Base-by-base conservation (phyloP, 306 rosid species). In the Crotalaria pallida region DNA sequence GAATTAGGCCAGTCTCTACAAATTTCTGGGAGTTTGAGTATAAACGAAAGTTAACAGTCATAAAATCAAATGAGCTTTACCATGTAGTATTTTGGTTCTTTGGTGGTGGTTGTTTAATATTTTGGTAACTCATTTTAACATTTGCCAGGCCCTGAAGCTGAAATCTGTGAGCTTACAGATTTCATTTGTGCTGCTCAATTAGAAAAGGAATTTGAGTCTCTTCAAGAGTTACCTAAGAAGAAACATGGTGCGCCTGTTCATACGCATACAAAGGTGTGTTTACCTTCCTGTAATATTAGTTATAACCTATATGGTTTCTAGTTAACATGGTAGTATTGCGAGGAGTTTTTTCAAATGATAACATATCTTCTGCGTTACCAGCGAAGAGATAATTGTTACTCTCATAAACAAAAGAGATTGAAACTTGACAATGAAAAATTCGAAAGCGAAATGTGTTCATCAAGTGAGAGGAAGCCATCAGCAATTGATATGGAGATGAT, bases 171-270 rank as follows among this genome's bases (percentile, higher is more conserved):
- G 41, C 75, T 90, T 74, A 83, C 83, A 29, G 96, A 88, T 79
- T 90, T 90, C 72, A 84, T 90, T 31, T 52, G 75, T 56, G 96
- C 96, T 79, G 88, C 92, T 52, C 86, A 84, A 74, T 58, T 81
- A 79, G 77, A 84, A 38, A 75, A 70, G 80, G 64, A 67, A 49
- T 4, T 17, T 36, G 64, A 48, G 3, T 76, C 69, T 3, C 21
- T 69, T 56, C 62, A 33, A 21, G 55, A 66, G 21, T 59, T 34
- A 12, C 63, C 64, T n/a, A 15, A 23, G 6, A 62, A 38, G 38
- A 11, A 49, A 50, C 45, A 17, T 63, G 71, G 24, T 38, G 33
- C 53, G 3, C 24, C 56, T 31, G 22, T n/a, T 24, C 5, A 36
- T 24, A 34, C 3, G 0, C 64, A 38, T 10, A 38, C 4, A 51